Percentiles rank a stretch among this genome's conserved stretches.
Evolutionary conservation across 352 stramenopile genomes (phyloP).

Genomic region (Pythium aphanidermatum): DNA sequence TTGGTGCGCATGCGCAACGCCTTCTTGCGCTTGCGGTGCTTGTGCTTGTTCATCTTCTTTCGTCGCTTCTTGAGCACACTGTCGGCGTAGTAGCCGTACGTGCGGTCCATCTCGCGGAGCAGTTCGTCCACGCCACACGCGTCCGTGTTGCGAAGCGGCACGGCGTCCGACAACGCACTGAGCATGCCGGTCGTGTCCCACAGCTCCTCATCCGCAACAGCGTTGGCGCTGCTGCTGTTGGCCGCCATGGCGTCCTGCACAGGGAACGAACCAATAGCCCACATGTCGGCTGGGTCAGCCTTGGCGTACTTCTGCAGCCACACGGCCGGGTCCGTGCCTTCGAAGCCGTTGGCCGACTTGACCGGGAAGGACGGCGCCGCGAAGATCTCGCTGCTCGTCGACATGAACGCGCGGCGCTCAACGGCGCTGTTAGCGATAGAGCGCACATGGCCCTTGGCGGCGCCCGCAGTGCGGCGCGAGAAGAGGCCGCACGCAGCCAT

Average conservation of each 20-base stretch:
- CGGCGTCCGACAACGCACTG: conserved; percentile 48
- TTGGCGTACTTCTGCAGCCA: conserved; percentile 62
- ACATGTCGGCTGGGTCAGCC: conserved; percentile 55
- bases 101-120: conserved; percentile 51
- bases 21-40: conserved; percentile 89
- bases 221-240: neutral
- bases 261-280: conserved; percentile 72
- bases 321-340: conserved; percentile 37
- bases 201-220: conserved; percentile 35
- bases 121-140: conserved; percentile 42
- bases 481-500: conserved; percentile 11
- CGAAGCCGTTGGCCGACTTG: conserved; percentile 22
- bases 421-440: conserved; percentile 6
- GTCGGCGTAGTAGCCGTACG: conserved; percentile 66
- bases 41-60: conserved; percentile 94
- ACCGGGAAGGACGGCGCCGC: conserved; percentile 57
- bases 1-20: conserved; percentile 84
- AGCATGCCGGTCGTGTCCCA: conserved; percentile 83
- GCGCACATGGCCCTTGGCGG: conserved; percentile 4
- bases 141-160: conserved; percentile 47
- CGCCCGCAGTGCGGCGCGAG: neutral
- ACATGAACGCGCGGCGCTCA: conserved; percentile 59
- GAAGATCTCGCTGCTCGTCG: conserved; percentile 60
- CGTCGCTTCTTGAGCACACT: conserved; percentile 86
- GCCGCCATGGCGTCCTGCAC: conserved; percentile 27